Conservation (phyloP, 2,329 filamentous ascomycete species). For the Ceratocystiopsis brevicomis region DNA sequence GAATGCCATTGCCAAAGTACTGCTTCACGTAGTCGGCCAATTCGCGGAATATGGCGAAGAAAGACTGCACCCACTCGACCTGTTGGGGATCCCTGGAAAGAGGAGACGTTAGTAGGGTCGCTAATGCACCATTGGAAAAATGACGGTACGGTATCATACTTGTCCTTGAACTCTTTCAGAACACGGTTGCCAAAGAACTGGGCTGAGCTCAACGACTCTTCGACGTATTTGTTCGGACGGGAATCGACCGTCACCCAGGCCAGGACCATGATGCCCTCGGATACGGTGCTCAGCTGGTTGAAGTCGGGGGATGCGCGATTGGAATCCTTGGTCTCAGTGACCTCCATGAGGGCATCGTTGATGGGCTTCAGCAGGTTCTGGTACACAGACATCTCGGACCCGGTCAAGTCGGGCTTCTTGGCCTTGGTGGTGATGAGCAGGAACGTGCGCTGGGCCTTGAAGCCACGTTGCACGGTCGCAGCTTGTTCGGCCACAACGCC, state of each 20-base stretch:
- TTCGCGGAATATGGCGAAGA: slow-evolving; percentile 75
- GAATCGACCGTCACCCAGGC: slow-evolving; percentile 77
- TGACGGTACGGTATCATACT: slow-evolving; percentile 17
- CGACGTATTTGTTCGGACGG: slow-evolving; percentile 71
- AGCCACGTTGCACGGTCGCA: slow-evolving; percentile 39
- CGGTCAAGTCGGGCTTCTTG: slow-evolving; percentile 63
- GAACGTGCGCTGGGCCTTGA: slow-evolving; percentile 72
- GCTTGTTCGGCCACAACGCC: slow-evolving; percentile 62
- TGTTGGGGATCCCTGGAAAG: slow-evolving; percentile 51
- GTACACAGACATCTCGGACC: slow-evolving; percentile 41
- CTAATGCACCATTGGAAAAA: too few species aligned
- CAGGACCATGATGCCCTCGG: slow-evolving; percentile 75
- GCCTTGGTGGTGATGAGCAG: slow-evolving; percentile 76
- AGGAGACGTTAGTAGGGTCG: background rate
- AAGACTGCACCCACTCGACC: slow-evolving; percentile 78
- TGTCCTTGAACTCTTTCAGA: slow-evolving; percentile 72
- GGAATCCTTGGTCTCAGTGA: slow-evolving; percentile 62
- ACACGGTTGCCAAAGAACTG: slow-evolving; percentile 94
- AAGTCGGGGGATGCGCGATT: slow-evolving; percentile 60
- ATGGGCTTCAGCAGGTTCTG: slow-evolving; percentile 72
- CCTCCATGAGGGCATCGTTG: slow-evolving; percentile 61
- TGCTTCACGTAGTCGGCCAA: slow-evolving; percentile 71
- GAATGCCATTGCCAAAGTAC: slow-evolving; percentile 59
- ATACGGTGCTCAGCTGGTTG: slow-evolving; percentile 69
- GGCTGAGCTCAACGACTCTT: slow-evolving; percentile 63